Percentiles rank a stretch among this genome's conserved stretches.
These are phyloP conservation scores for Talaromyces stipitatus DNA, from an alignment of 495 filamentous ascomycete genomes.

Conservation along the genomic window DNA sequence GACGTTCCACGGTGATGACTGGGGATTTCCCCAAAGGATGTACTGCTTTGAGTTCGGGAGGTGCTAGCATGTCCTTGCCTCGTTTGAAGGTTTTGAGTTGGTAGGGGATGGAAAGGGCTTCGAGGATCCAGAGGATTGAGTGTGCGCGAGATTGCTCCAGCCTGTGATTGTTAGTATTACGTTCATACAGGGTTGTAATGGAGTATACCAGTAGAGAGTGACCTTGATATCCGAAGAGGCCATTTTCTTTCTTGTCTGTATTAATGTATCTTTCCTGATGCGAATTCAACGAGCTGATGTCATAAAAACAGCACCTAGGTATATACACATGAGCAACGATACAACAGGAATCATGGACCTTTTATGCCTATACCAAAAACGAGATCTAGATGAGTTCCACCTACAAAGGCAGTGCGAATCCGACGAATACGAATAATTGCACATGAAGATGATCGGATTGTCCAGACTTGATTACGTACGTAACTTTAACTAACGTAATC, in stretches of 20 bases:
- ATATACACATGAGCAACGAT: too few relatives aligned
- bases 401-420: too few relatives aligned
- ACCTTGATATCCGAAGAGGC: conserved; percentile 2
- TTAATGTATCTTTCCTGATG: too few relatives aligned
- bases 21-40: conserved; percentile 86
- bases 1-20: conserved; percentile 51
- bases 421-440: too few relatives aligned
- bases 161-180: conserved; percentile 32
- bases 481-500: too few relatives aligned
- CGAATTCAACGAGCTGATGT: too few relatives aligned
- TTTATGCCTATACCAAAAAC: too few relatives aligned
- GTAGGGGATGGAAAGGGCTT: conserved; percentile 74
- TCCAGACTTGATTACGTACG: too few relatives aligned
- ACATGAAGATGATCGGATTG: too few relatives aligned
- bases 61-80: conserved; percentile 51
- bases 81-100: conserved; percentile 70
- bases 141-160: conserved; percentile 73
- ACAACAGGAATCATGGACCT: too few relatives aligned
- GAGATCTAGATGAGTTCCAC: too few relatives aligned
- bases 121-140: conserved; percentile 81
- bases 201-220: conserved; percentile 5
- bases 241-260: background rate
- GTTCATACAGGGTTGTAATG: background rate
- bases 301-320: too few relatives aligned
- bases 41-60: conserved; percentile 61